phyloP scores from a whole-genome alignment of 345 rosid genomes.

The Nephelium lappaceum region DNA sequence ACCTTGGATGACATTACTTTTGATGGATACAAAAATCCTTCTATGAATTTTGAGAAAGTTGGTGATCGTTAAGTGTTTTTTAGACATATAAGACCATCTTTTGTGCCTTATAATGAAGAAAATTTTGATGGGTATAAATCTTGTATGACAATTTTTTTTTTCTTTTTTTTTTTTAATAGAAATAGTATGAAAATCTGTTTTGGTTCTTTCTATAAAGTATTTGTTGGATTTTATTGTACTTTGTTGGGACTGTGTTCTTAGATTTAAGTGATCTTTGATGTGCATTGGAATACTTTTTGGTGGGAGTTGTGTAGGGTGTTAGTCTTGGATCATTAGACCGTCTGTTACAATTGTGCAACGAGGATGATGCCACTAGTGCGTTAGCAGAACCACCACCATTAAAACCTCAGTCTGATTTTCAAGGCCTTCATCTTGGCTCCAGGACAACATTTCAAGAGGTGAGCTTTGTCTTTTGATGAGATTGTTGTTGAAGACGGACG shows the following conservation, averaged over 20 bases:
- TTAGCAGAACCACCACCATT: conserved; percentile 42
- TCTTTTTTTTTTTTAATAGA: no score
- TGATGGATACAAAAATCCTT: background rate
- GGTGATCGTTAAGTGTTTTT: background rate
- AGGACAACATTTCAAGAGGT: conserved; percentile 46
- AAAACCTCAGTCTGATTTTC: conserved; percentile 46
- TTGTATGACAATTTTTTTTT: no score
- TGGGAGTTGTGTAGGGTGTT: conserved; percentile 53
- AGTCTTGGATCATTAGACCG: conserved; percentile 60
- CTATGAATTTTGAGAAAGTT: background rate
- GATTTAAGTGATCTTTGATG: conserved; percentile 1
- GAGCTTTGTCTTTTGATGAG: conserved; percentile 9
- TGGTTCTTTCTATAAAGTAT: background rate
- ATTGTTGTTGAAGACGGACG: background rate
- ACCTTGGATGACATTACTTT: background rate
- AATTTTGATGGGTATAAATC: background rate
- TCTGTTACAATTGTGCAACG: conserved; percentile 54
- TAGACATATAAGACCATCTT: background rate
- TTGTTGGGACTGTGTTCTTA: background rate
- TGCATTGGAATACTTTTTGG: conserved; percentile 7
- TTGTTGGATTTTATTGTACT: background rate
- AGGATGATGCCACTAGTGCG: conserved; percentile 83
- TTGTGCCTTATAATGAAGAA: background rate
- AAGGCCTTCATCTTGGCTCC: conserved; percentile 34
- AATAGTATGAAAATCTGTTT: background rate